Evolutionary conservation across 108 stramenopile genomes (phyloP), one percentile per base, ranked within the genome.

Genomic region (Pseudonitzschia multistriata): DNA sequence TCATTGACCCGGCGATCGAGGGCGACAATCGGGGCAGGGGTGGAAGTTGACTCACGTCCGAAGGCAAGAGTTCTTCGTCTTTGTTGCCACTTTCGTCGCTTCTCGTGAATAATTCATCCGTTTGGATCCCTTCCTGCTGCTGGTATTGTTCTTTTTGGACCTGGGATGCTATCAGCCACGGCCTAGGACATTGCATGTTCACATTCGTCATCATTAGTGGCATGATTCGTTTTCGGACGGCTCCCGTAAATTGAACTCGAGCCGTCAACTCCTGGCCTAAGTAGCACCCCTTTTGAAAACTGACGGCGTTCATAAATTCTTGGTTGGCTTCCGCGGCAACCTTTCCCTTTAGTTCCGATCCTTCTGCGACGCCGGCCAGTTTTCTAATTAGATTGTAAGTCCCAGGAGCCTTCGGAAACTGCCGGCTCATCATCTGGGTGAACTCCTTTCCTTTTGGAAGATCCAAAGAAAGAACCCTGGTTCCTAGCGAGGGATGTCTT

Each of bases 241-340:
- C 83, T 55, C 98, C 97, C 62, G 94, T 95, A 73, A 85, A 94
- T 53, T 96, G 90, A 0, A 96, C 93, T 17, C 99, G 77, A 3
- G 99, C 99, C 6, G 97, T 96, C 45, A 99, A 73, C 71, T 99
- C 99, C 73, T 99, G 99, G 35, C 99, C 99, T 0, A 98, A 48
- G 79, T 99, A 99, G 80, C 99, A 99, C 10, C 99, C 99, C 76
- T 99, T 99, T 62, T 73, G 49, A 72, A 98, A 99, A 39, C 77
- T 81, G 27, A 98, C 87, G 30, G 90, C 94, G 74, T 94, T 85
- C 50, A 97, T 67, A 61, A 94, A 87, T 66, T 98, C 98, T 66
- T 97, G 83, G 56, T 98, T 97, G 77, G 77, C 80, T 88, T 98
- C 97, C 19, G 94, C 74, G 0, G 98, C 97, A 21, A 97, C 88